A percentile compares a stretch with the other conserved stretches of the same genome.
These are phyloP conservation scores for Paecilomyces fulvus DNA, from an alignment of 2,329 filamentous ascomycete species.

Conservation along the genomic window DNA sequence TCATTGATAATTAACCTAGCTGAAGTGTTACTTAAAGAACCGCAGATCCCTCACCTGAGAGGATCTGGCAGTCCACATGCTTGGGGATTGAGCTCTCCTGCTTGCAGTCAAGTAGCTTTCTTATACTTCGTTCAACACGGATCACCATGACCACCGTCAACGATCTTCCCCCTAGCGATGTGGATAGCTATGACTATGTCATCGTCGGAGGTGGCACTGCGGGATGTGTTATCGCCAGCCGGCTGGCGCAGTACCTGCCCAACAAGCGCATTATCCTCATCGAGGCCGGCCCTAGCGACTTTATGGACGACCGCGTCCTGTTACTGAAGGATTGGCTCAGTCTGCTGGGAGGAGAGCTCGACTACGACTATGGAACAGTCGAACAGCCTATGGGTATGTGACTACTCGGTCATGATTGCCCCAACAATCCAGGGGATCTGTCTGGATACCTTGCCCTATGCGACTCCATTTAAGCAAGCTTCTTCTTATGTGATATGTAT, in stretches of 20 bases:
- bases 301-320: slow-evolving; percentile 76
- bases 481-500: neutral
- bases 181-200: slow-evolving; percentile 70
- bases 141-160: slow-evolving; percentile 56
- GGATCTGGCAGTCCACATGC: neutral
- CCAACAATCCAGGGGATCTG: neutral
- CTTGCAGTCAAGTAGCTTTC: neutral
- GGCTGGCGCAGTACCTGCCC: slow-evolving; percentile 74
- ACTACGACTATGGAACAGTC: slow-evolving; percentile 84
- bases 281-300: slow-evolving; percentile 84
- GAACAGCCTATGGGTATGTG: slow-evolving; percentile 68
- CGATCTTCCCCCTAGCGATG: slow-evolving; percentile 54
- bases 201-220: slow-evolving; percentile 80
- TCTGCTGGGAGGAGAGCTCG: slow-evolving; percentile 75
- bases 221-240: slow-evolving; percentile 73
- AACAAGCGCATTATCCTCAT: slow-evolving; percentile 73
- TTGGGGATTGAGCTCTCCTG: neutral
- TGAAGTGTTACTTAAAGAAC: neutral
- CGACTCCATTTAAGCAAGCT: neutral
- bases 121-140: neutral
- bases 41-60: neutral
- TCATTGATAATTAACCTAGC: neutral
- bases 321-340: slow-evolving; percentile 81
- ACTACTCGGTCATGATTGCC: neutral
- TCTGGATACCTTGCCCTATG: neutral